These are phyloP conservation scores for Moesziomyces parantarcticus DNA, from an alignment of 1,284 basidiomycete genomes.

Conservation along the genomic window DNA sequence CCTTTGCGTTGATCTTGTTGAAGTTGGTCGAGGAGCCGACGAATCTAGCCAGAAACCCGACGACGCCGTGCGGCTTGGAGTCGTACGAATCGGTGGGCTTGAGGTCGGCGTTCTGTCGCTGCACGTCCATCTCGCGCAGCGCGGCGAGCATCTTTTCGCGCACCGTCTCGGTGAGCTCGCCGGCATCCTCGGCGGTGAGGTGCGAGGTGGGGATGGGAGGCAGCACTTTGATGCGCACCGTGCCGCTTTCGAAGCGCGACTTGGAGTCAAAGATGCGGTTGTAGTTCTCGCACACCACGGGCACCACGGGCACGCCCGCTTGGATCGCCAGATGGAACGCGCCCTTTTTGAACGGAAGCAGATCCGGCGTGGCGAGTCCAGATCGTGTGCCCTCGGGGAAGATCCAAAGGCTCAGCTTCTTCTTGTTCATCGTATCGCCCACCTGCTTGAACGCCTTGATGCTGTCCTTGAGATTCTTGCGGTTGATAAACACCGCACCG, in stretches of 20 bases:
- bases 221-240: conserved; percentile 73
- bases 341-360: conserved; percentile 93
- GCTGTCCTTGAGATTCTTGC: conserved; percentile 81
- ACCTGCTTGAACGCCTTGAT: conserved; percentile 81
- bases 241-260: conserved; percentile 75
- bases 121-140: conserved; percentile 49
- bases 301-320: conserved; percentile 79
- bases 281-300: conserved; percentile 94
- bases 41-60: conserved; percentile 35
- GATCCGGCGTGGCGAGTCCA: conserved; percentile 60
- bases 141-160: conserved; percentile 61
- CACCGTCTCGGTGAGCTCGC: conserved; percentile 75
- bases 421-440: conserved; percentile 82
- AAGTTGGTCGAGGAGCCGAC: conserved; percentile 30
- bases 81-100: conserved; percentile 17
- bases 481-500: conserved; percentile 93
- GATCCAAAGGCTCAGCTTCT: conserved; percentile 70
- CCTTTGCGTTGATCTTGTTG: conserved; percentile 7
- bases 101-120: conserved; percentile 24
- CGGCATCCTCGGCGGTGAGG: conserved; percentile 76
- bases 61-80: conserved; percentile 23
- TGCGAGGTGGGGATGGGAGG: conserved; percentile 80
- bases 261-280: conserved; percentile 80
- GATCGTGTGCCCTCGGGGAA: conserved; percentile 71
- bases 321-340: conserved; percentile 96